Evolutionary conservation across 2,329 filamentous ascomycete genomes (phyloP), one percentile per base, ranked within the genome.

Genomic region (Fonsecaea erecta): DNA sequence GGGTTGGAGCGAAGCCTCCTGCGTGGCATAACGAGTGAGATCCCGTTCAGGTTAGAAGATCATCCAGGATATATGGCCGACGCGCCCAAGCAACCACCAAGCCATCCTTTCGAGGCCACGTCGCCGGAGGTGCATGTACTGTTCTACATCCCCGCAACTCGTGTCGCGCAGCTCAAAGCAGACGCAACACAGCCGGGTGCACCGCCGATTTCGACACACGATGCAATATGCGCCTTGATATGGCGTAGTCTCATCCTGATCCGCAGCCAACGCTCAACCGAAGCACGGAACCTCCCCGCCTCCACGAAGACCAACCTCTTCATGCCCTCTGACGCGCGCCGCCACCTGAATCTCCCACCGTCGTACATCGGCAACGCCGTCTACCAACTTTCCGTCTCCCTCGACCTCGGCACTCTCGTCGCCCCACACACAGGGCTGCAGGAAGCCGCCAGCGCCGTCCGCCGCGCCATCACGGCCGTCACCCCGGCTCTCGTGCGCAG

Each of bases 211-310:
- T 62, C 60, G 11, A 56, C 60, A 9, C 60, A 62, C 52, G 60
- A 62, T 30, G 60, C 60, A 30, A 55, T 62, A 32, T 35, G 18
- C 40, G 60, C 60, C 28, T 30, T 62, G 18, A 57, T 62, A 35
- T 62, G 60, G 60, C 60, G 60, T 12, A 62, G 60, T 28, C 35
- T 56, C 32, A 37, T 52, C 37, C 37, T 62, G n/a, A 48, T 62
- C 16, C 52, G 37, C 34, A 35, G 52, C 3, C 35, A 43, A 16
- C 60, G 60, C 12, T 48, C 35, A 3, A 8, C 37, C 16, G 30
- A 37, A 18, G 40, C 60, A 18, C 21, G 28, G n/a, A 26, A 16
- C 40, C 16, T 56, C 7, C 37, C 60, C 21, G 48, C 1, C 3
- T 37, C 21, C 28, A 57, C 60, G 2, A 26, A 18, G 21, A 48